Conservation (phyloP, 2,329 filamentous ascomycete species). For the Fusarium sp. region DNA sequence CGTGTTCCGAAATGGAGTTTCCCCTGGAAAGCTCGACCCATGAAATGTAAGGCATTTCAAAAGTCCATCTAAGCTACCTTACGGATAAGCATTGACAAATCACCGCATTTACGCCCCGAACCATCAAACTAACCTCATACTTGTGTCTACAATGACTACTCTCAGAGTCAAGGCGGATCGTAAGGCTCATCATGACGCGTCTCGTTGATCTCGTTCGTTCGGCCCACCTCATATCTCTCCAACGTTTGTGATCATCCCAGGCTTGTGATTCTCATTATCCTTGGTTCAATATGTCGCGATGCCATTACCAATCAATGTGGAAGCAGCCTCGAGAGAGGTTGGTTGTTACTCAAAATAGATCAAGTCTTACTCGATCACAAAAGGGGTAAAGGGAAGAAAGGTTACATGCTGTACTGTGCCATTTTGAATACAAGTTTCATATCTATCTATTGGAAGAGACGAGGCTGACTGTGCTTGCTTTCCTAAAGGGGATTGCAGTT, state of each 20-base stretch:
- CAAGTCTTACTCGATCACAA: conserved; percentile 3
- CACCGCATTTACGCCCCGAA: conserved; percentile 8
- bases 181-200: not conserved
- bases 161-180: conserved; percentile 8
- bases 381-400: no score
- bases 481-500: not conserved
- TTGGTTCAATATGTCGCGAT: conserved; percentile 13
- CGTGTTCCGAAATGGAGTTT: conserved; percentile 53
- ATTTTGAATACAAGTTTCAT: not conserved
- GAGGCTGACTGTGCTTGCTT: not conserved
- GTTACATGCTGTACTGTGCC: conserved; percentile 1
- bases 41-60: conserved; percentile 30
- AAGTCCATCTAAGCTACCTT: conserved; percentile 38
- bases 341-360: conserved; percentile 4
- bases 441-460: conserved; percentile 3
- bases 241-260: not conserved
- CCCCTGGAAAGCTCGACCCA: conserved; percentile 26
- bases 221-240: not conserved
- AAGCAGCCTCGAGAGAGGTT: not conserved
- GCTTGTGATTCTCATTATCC: not conserved
- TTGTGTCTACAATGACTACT: conserved; percentile 1
- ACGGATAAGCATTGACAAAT: conserved; percentile 24
- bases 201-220: conserved; percentile 13
- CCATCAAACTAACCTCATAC: conserved; percentile 25
- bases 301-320: conserved; percentile 3